A percentile compares a stretch with the other conserved stretches of the same genome.
phyloP scores from a whole-genome alignment of 2,329 filamentous ascomycete species.

The Aspergillus sergii region DNA sequence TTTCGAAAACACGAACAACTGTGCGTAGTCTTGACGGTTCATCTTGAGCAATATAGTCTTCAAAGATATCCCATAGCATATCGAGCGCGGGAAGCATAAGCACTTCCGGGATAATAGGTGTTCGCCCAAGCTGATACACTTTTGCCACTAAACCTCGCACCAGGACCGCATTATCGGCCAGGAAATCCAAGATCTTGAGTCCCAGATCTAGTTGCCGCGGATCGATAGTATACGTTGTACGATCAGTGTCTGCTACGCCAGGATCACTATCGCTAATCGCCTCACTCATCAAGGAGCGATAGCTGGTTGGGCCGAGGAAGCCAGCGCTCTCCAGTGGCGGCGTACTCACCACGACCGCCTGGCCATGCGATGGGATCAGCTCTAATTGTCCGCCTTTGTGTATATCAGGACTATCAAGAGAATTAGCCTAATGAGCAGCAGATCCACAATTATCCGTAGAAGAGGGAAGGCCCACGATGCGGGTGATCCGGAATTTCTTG shows the following conservation, averaged over 20 bases:
- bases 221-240: not conserved
- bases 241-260: not conserved
- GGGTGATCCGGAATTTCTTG: not conserved
- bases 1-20: not conserved
- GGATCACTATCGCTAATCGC: not conserved
- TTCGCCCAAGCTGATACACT: not conserved
- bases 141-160: not conserved
- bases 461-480: not conserved
- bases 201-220: not conserved
- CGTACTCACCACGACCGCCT: constrained; percentile 5
- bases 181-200: not conserved
- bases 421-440: not conserved
- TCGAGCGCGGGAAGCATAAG: constrained; percentile 6
- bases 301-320: constrained; percentile 7
- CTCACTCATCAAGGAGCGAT: constrained; percentile 1
- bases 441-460: too few relatives aligned
- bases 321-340: constrained; percentile 3
- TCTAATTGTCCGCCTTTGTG: not conserved
- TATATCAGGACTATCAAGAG: not conserved
- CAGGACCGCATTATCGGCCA: not conserved
- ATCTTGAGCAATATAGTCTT: not conserved
- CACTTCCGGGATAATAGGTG: not conserved
- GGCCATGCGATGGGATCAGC: not conserved
- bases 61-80: not conserved
- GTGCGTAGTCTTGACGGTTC: not conserved